Evolutionary conservation across 2,329 filamentous ascomycete genomes (phyloP).

Genomic region (Talaromyces amestolkiae): DNA sequence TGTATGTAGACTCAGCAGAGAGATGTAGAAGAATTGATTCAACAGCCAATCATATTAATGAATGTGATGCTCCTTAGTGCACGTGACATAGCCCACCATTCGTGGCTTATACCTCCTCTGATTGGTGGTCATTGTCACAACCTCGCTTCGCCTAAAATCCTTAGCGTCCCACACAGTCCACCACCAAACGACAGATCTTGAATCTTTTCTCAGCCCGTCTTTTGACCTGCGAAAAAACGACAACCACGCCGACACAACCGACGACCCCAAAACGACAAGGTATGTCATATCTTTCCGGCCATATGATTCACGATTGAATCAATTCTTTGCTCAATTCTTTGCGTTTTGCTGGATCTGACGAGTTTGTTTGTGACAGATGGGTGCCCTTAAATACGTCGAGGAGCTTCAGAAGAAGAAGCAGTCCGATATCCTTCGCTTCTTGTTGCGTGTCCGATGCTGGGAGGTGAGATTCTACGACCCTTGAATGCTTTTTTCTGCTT

Average conservation of each 20-base stretch:
- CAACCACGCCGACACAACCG: constrained; percentile 42
- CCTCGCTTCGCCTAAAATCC: constrained; percentile 38
- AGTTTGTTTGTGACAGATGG: constrained; percentile 63
- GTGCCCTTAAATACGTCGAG: constrained; percentile 99
- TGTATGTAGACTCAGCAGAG: not conserved
- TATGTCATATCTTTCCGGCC: constrained; percentile 27
- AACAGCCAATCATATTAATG: not conserved
- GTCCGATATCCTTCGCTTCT: constrained; percentile 99
- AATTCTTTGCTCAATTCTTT: not conserved
- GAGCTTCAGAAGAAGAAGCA: constrained; percentile 99
- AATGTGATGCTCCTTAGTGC: not conserved
- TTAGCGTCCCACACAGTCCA: constrained; percentile 45
- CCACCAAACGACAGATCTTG: constrained; percentile 26
- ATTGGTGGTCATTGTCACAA: constrained; percentile 11
- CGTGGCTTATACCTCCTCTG: not conserved
- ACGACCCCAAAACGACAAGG: constrained; percentile 47
- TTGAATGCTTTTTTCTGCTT: constrained; percentile 29
- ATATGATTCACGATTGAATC: not conserved
- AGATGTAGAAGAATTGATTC: not conserved
- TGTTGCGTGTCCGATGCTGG: constrained; percentile 99
- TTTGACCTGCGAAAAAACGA: constrained; percentile 32
- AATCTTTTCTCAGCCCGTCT: constrained; percentile 31
- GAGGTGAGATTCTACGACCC: constrained; percentile 62
- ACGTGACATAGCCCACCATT: not conserved
- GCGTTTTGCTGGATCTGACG: constrained; percentile 19